Evolutionary conservation across 306 rosid species (phyloP), one percentile per base, ranked within the genome.

Genomic region (Vigna angularis): DNA sequence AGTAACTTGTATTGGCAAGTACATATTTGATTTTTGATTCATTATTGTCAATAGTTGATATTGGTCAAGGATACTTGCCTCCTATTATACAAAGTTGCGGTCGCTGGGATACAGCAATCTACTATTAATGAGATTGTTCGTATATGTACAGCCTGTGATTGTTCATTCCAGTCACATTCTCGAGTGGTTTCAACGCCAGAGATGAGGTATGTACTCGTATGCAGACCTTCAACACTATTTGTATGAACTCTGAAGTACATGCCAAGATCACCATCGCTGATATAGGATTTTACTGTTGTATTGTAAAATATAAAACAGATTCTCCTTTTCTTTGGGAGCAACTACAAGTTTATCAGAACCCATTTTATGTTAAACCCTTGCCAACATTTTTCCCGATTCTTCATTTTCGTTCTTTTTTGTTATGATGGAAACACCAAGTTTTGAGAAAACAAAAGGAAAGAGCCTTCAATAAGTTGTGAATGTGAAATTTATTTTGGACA

Each of bases 71-170:
- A 30, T 66, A 42, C 38, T 45, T 72, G 30, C 34, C 81, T 7
- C 66, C 17, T 40, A 50, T 48, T 56, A 24, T 34, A 7, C 48
- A 18, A 47, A 68, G 26, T 70, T 63, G 74, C 40, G 42, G 32
- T 52, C 40, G 40, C 52, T 63, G 74, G 69, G 78, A 49, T 80
- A 72, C 57, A 66, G 36, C 75, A 44, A 13, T 57, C 71, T 15
- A 48, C 75, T 50, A n/a, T 36, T n/a, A 68, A 45, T 20, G 59
- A 51, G 47, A 47, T 52, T 69, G 10, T 78, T 77, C 45, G 5
- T 76, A 52, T 73, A 52, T 78, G 66, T 73, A 74, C 65, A 73
- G 80, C 63, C 28, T 48, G 20, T 53, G 70, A 76, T 70, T 38
- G 44, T 72, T 66, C 20, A 6, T 62, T 73, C 44, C 26, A 16